These are phyloP conservation scores for Wickerhamiella bombiphila DNA, from an alignment of 805 yeast species.

Conservation along the genomic window DNA sequence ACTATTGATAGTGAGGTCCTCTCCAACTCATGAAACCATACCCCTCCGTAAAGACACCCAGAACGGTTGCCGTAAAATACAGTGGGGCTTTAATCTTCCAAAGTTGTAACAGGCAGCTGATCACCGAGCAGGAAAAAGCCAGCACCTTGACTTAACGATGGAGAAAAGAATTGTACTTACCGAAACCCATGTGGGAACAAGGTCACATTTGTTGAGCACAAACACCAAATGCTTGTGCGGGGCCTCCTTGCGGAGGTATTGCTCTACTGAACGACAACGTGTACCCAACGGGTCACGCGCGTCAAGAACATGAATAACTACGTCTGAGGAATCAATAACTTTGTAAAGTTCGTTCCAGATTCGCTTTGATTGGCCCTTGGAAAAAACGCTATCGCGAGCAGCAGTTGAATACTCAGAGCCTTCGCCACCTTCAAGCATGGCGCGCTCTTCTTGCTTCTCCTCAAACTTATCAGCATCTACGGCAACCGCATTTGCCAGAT, in stretches of 20 bases:
- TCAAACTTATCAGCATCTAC: slow-evolving; percentile 54
- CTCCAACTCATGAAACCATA: slow-evolving; percentile 78
- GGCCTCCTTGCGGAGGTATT: slow-evolving; percentile 82
- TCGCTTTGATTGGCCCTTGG: slow-evolving; percentile 95
- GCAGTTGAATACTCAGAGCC: slow-evolving; percentile 77
- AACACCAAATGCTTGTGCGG: slow-evolving; percentile 93
- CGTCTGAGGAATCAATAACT: slow-evolving; percentile 95
- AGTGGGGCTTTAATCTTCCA: slow-evolving; percentile 68
- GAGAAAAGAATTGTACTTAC: slow-evolving; percentile 52
- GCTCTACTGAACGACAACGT: slow-evolving; percentile 84
- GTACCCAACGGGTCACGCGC: slow-evolving; percentile 98
- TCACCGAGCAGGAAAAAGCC: slow-evolving; percentile 27
- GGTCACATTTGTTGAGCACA: slow-evolving; percentile 92
- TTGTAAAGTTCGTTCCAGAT: slow-evolving; percentile 97
- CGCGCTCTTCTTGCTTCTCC: slow-evolving; percentile 40
- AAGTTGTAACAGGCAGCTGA: slow-evolving; percentile 88
- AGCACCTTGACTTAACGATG: slow-evolving; percentile 51
- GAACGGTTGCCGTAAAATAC: slow-evolving; percentile 40
- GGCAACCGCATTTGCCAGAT: slow-evolving; percentile 46
- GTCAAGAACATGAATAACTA: slow-evolving; percentile 88
- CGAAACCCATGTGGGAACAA: slow-evolving; percentile 98
- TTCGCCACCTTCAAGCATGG: slow-evolving; percentile 6
- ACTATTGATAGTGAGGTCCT: slow-evolving; percentile 18
- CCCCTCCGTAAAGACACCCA: slow-evolving; percentile 24
- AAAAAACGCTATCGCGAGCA: slow-evolving; percentile 90